Percentiles rank a stretch among this genome's conserved stretches.
phyloP scores from a whole-genome alignment of 2,329 filamentous ascomycete species.

The Fusarium oxysporum region DNA sequence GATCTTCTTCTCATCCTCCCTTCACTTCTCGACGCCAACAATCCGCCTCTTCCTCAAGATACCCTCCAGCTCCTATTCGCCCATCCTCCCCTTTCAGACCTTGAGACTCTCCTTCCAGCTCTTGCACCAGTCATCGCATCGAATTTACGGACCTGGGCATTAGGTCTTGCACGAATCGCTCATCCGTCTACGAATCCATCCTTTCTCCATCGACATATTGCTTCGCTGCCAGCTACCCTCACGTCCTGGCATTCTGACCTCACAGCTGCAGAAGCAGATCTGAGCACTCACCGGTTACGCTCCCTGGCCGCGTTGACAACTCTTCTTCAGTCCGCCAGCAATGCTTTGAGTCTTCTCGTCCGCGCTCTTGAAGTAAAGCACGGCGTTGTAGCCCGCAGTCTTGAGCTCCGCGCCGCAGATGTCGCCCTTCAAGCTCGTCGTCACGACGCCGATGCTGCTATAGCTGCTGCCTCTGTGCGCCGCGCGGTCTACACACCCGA shows the following conservation, averaged over 20 bases:
- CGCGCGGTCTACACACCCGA: constrained; percentile 60
- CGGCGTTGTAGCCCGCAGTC: constrained; percentile 61
- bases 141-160: constrained; percentile 62
- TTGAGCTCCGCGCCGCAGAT: constrained; percentile 63
- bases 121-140: constrained; percentile 61
- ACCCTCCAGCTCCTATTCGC: constrained; percentile 60
- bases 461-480: constrained; percentile 50
- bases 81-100: constrained; percentile 60
- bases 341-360: constrained; percentile 57
- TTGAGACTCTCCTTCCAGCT: constrained; percentile 61
- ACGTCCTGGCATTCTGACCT: constrained; percentile 52
- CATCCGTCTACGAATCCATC: constrained; percentile 65
- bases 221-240: constrained; percentile 58
- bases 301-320: constrained; percentile 52
- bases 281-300: constrained; percentile 55
- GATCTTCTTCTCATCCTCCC: constrained; percentile 68
- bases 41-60: constrained; percentile 50
- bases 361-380: constrained; percentile 67
- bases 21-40: constrained; percentile 55
- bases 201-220: constrained; percentile 68
- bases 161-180: constrained; percentile 60
- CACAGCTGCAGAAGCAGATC: constrained; percentile 44
- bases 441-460: constrained; percentile 54
- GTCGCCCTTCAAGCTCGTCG: constrained; percentile 58
- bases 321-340: constrained; percentile 56